These are phyloP conservation scores for Chlamydomonas urium DNA, from an alignment of 139 green algal species.

Conservation along the genomic window DNA sequence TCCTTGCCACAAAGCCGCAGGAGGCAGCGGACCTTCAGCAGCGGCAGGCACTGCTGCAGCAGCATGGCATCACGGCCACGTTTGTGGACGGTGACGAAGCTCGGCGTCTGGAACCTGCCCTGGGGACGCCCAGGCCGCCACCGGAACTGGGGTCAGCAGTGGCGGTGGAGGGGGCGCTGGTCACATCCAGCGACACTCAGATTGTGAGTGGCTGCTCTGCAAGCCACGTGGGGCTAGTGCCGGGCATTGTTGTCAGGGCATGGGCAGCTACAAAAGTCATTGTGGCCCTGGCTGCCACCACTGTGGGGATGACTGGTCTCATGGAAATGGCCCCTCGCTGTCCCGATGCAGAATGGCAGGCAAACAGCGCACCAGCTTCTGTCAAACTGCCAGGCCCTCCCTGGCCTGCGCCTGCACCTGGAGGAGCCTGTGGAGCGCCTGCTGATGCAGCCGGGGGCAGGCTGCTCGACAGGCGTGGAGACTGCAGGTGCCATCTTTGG, in stretches of 20 bases:
- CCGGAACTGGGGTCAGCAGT: no score
- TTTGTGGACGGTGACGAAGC: constrained; percentile 1
- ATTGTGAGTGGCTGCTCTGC: constrained; percentile 9
- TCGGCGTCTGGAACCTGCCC: neutral
- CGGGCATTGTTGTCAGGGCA: no score
- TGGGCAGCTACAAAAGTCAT: no score
- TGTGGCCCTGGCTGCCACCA: no score
- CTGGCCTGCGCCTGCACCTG: neutral
- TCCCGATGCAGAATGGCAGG: neutral
- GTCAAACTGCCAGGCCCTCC: neutral
- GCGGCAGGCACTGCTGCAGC: neutral
- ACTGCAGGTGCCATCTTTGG: neutral
- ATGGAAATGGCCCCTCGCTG: neutral
- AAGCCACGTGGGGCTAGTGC: neutral
- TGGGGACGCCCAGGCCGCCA: no score
- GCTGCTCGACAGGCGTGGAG: neutral
- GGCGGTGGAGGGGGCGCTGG: neutral
- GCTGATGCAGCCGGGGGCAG: neutral
- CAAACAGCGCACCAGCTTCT: neutral
- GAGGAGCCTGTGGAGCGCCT: constrained; percentile 13
- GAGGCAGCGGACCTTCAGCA: neutral
- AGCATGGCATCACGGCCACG: neutral
- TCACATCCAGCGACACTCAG: constrained; percentile 1
- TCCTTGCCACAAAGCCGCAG: constrained; percentile 5
- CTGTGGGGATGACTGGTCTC: no score